These are phyloP conservation scores for Oryza brachyantha DNA, from an alignment of 176 grass and related monocot species.

Conservation along the genomic window DNA sequence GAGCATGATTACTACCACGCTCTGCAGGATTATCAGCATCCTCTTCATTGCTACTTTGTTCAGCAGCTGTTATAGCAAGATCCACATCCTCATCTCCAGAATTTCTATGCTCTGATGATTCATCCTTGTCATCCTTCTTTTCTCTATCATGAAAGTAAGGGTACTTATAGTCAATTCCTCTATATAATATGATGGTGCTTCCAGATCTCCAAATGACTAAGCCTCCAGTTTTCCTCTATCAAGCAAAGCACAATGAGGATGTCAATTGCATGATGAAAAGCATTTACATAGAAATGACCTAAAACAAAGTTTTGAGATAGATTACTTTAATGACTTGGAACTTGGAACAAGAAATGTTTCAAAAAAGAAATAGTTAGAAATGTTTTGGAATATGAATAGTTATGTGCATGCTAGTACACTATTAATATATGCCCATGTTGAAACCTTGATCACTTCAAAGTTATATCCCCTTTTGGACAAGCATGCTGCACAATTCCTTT, in stretches of 20 bases:
- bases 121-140: slow-evolving; percentile 24
- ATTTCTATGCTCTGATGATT: slow-evolving; percentile 30
- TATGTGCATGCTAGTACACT: slow-evolving; percentile 1
- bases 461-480: slow-evolving; percentile 9
- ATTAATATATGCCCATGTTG: background rate
- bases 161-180: slow-evolving; percentile 78
- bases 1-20: background rate
- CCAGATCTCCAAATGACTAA: slow-evolving; percentile 95
- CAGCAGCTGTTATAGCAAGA: background rate
- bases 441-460: background rate
- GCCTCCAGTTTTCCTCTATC: slow-evolving; percentile 87
- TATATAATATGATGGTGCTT: slow-evolving; percentile 80
- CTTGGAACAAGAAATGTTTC: background rate
- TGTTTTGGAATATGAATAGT: too few species aligned
- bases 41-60: background rate
- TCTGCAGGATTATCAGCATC: slow-evolving; percentile 22
- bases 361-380: background rate
- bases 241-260: slow-evolving; percentile 23
- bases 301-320: background rate
- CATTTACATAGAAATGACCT: slow-evolving; percentile 14
- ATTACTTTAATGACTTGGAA: background rate
- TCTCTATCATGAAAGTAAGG: slow-evolving; percentile 56
- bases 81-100: slow-evolving; percentile 30
- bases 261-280: background rate
- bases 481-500: background rate